phyloP scores from a whole-genome alignment of 306 rosid species.

The Lotus japonicus region DNA sequence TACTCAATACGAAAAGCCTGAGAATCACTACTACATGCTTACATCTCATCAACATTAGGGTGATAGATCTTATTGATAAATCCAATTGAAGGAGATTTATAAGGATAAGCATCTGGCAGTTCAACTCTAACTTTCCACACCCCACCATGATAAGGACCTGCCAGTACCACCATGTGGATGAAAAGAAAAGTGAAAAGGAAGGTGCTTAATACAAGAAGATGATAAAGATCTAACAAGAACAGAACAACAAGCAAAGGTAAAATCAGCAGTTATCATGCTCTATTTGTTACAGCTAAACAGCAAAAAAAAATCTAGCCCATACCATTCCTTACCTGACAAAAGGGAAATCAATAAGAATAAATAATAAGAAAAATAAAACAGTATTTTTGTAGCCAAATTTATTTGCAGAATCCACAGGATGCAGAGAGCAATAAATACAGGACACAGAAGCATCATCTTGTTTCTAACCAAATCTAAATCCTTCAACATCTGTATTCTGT shows the following conservation, averaged over 20 bases:
- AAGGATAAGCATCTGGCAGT: conserved; percentile 49
- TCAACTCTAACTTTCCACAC: conserved; percentile 49
- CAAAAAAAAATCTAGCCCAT: background rate
- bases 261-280: background rate
- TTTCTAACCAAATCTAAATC: conserved; percentile 19
- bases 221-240: background rate
- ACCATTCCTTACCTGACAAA: background rate
- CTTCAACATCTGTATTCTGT: conserved; percentile 3
- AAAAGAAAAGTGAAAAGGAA: background rate
- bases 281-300: background rate
- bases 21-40: conserved; percentile 12
- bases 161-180: conserved; percentile 26
- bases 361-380: background rate
- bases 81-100: conserved; percentile 48
- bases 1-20: background rate
- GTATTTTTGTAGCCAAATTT: background rate
- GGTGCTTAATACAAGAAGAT: background rate
- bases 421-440: background rate
- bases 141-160: conserved; percentile 48
- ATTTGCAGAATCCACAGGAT: background rate
- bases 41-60: conserved; percentile 53
- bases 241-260: conserved; percentile 16
- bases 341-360: conserved; percentile 16
- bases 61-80: conserved; percentile 48
- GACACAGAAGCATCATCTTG: background rate